Evolutionary conservation across 2,329 filamentous ascomycete species (phyloP), one percentile per base, ranked within the genome.

Genomic region (Colletotrichum nymphaeae): DNA sequence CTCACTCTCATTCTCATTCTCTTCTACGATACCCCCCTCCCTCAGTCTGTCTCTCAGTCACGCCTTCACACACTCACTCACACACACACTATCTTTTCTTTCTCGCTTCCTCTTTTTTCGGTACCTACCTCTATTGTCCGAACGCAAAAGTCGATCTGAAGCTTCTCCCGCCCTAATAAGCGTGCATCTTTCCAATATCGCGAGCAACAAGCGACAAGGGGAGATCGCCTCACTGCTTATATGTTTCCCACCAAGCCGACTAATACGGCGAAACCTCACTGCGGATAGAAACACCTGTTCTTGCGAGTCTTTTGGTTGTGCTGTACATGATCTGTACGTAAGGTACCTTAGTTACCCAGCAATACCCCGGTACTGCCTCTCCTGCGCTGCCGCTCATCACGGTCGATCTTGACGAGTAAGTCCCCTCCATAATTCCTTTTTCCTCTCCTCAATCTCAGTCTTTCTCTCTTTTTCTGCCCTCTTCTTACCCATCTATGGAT

Each of bases 371-470:
- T 42, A 62, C 55, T 52, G 67, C 42, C 60, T 53, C n/a, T 59
- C 16, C 49, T 67, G 62, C 62, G 26, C 52, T 56, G 28, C 42
- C 46, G 69, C 64, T 58, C 69, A 66, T 72, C 73, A 72, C 52
- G 62, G 67, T 52, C 63, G 73, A 73, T 74, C 73, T 63, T 52
- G 35, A 67, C 58, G 56, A 65, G 69, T 66, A 24, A 69, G 69
- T 52, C 16, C 55, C 53, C 65, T 73, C 60, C 56, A 65, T 69
- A 35, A 35, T 74, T 69, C 12, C 69, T 73, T 74, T 73, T 69
- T 69, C 32, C 69, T 58, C 22, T 57, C 52, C 62, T 59, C 37
- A 58, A 62, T 64, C 60, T 42, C 46, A 42, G 35, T 55, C 63
- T 63, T 59, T 42, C 58, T 66, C 56, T 62, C 49, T 46, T 30